phyloP scores from a whole-genome alignment of 345 rosid species.

The Gossypium anomalum region DNA sequence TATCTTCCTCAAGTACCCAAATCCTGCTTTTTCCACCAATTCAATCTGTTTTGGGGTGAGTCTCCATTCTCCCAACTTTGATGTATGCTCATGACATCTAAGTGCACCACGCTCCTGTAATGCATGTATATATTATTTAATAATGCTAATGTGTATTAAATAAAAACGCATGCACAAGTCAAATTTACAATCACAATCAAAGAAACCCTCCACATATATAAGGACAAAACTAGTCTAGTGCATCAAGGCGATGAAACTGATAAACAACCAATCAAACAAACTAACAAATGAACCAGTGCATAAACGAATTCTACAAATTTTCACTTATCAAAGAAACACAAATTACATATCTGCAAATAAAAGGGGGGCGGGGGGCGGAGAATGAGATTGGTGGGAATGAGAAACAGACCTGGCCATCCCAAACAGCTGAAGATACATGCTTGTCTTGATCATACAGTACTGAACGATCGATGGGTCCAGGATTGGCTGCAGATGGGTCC shows the following conservation, averaged over 20 bases:
- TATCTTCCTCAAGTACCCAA: slow-evolving; percentile 74
- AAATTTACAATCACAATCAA: neutral
- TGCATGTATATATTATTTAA: neutral
- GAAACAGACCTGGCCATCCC: slow-evolving; percentile 67
- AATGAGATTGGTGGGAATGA: neutral
- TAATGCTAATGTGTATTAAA: too few species aligned
- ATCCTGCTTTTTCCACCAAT: slow-evolving; percentile 85
- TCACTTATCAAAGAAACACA: neutral
- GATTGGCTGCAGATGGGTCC: slow-evolving; percentile 53
- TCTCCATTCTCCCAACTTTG: slow-evolving; percentile 87
- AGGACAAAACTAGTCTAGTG: neutral
- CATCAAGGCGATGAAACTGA: neutral
- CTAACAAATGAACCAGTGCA: neutral
- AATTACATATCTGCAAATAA: neutral
- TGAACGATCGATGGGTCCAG: slow-evolving; percentile 59
- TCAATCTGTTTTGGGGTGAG: slow-evolving; percentile 64
- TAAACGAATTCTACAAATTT: neutral
- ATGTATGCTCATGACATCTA: slow-evolving; percentile 96
- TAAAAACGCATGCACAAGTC: neutral
- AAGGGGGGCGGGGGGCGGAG: neutral
- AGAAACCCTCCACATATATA: neutral
- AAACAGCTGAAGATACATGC: slow-evolving; percentile 78
- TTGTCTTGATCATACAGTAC: slow-evolving; percentile 78
- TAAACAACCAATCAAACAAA: neutral
- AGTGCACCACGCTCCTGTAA: slow-evolving; percentile 91